These are phyloP conservation scores for Penicillium antarcticum DNA, from an alignment of 495 filamentous ascomycete genomes.

Conservation along the genomic window DNA sequence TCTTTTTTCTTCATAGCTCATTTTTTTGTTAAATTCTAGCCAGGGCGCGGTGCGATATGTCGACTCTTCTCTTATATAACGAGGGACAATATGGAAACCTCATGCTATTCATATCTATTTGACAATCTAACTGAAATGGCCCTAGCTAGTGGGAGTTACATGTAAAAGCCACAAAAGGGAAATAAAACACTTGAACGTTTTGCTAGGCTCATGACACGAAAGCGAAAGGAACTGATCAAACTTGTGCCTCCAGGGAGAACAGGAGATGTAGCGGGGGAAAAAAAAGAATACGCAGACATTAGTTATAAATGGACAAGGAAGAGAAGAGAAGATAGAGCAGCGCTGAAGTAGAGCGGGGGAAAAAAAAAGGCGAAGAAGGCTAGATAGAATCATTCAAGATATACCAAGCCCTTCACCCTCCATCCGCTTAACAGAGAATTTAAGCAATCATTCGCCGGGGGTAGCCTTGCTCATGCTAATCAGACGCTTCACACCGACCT, in stretches of 20 bases:
- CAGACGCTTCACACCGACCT: constrained; percentile 90
- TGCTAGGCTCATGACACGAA: constrained; percentile 17
- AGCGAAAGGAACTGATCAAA: constrained; percentile 14
- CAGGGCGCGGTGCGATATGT: too few species aligned
- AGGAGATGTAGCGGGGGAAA: constrained; percentile 4
- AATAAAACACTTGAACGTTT: constrained; percentile 10
- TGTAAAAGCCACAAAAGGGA: not conserved
- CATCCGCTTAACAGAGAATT: not conserved
- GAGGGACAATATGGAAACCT: not conserved
- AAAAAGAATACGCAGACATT: constrained; percentile 22
- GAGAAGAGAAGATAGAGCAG: constrained; percentile 8
- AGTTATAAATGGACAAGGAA: constrained; percentile 27
- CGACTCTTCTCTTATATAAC: too few species aligned
- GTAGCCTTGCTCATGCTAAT: constrained; percentile 89
- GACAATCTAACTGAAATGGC: constrained; percentile 8
- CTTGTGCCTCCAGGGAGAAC: constrained; percentile 8
- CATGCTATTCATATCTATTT: constrained; percentile 12
- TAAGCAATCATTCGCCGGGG: constrained; percentile 29
- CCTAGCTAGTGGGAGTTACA: not conserved
- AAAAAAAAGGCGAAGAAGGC: not conserved
- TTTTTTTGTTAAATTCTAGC: too few species aligned
- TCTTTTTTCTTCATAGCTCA: too few species aligned
- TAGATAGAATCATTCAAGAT: constrained; percentile 11
- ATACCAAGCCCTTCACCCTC: constrained; percentile 6
- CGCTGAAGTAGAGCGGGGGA: constrained; percentile 2